phyloP scores from a whole-genome alignment of 768 basidiomycete genomes.

The Tricholoma flavovirens region DNA sequence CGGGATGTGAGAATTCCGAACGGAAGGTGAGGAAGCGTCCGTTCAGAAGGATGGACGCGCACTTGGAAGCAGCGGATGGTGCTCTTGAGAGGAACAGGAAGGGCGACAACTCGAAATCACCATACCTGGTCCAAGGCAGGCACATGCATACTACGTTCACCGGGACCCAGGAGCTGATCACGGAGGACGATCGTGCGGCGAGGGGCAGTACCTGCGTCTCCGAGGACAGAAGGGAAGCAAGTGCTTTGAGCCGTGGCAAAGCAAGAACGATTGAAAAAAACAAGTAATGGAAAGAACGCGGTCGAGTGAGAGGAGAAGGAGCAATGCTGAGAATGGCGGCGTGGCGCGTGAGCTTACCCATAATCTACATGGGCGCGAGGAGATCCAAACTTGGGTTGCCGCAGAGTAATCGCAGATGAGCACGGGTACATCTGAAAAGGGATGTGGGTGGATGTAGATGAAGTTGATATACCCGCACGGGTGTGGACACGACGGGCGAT shows the following conservation, averaged over 20 bases:
- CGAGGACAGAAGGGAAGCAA: neutral
- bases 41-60: neutral
- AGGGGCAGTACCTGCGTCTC: neutral
- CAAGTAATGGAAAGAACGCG: neutral
- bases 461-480: neutral
- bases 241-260: neutral
- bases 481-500: neutral
- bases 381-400: neutral
- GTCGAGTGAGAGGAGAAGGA: neutral
- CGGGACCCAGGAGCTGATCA: neutral
- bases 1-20: slow-evolving; percentile 8
- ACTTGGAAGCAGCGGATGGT: neutral
- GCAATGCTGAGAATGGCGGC: neutral
- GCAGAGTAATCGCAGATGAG: neutral
- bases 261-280: too few species aligned
- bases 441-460: neutral
- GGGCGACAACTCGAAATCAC: too few species aligned
- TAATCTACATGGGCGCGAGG: neutral
- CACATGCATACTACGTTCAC: neutral
- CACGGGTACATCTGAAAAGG: neutral
- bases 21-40: neutral
- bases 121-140: neutral
- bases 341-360: neutral
- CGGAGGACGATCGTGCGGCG: neutral
- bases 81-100: too few species aligned